These are phyloP conservation scores for Aspergillus carlsbadensis DNA, from an alignment of 495 filamentous ascomycete genomes.

Conservation along the genomic window DNA sequence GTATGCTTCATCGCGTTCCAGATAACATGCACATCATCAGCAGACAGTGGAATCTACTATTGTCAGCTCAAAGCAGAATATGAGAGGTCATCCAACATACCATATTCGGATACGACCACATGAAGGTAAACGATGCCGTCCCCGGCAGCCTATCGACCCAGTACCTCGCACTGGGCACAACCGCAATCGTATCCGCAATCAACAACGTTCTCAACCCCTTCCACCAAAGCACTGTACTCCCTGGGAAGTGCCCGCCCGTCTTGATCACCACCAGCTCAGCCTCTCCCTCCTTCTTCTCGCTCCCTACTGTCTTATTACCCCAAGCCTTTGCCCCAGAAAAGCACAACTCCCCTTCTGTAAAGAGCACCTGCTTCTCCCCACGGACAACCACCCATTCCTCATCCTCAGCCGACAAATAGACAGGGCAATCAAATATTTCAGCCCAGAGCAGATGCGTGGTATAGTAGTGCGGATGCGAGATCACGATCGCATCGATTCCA, in stretches of 20 bases:
- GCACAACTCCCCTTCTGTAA: slow-evolving; percentile 4
- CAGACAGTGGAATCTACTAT: slow-evolving; percentile 56
- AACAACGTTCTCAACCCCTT: slow-evolving; percentile 50
- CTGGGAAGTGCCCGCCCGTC: slow-evolving; percentile 73
- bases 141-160: slow-evolving; percentile 51
- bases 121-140: slow-evolving; percentile 66
- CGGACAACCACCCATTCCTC: slow-evolving; percentile 54
- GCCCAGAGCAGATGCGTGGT: slow-evolving; percentile 69
- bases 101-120: slow-evolving; percentile 81
- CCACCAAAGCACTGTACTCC: slow-evolving; percentile 62
- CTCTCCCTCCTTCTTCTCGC: slow-evolving; percentile 37
- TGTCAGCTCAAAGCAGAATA: background rate
- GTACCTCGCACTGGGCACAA: slow-evolving; percentile 61
- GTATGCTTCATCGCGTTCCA: slow-evolving; percentile 46
- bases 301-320: background rate
- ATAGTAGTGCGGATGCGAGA: slow-evolving; percentile 80
- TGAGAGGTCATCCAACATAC: slow-evolving; percentile 27
- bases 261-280: slow-evolving; percentile 61
- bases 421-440: slow-evolving; percentile 56
- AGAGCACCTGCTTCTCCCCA: slow-evolving; percentile 21
- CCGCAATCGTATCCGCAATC: slow-evolving; percentile 70
- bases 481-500: slow-evolving; percentile 69
- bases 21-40: slow-evolving; percentile 38
- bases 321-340: background rate
- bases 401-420: slow-evolving; percentile 64